phyloP scores from a whole-genome alignment of 2,329 filamentous ascomycete genomes.

The Parastagonospora nodorum region DNA sequence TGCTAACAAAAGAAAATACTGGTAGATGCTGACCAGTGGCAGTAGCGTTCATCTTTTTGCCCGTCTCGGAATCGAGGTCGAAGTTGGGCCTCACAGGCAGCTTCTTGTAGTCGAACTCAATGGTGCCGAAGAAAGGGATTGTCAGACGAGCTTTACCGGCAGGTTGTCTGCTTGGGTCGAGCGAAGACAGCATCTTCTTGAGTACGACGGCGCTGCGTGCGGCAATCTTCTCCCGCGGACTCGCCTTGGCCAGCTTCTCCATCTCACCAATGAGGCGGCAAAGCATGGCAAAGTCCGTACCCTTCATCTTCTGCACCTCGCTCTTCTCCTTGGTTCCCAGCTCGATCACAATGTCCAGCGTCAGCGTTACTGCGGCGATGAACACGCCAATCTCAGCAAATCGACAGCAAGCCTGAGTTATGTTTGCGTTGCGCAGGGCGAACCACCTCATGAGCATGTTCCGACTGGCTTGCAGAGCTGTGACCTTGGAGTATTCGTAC shows the following conservation, averaged over 20 bases:
- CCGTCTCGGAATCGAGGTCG: conserved; percentile 35
- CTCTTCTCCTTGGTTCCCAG: conserved; percentile 39
- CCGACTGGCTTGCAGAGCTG: conserved; percentile 41
- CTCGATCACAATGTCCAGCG: conserved; percentile 43
- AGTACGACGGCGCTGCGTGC: conserved; percentile 37
- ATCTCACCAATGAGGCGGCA: conserved; percentile 42
- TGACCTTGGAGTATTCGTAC: conserved; percentile 43
- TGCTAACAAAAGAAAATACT: conserved; percentile 42
- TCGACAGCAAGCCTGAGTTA: conserved; percentile 43
- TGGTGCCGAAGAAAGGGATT: conserved; percentile 43
- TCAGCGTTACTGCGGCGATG: conserved; percentile 42
- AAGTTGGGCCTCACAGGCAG: conserved; percentile 35
- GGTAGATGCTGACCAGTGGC: conserved; percentile 32
- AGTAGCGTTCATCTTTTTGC: conserved; percentile 30
- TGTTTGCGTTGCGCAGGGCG: conserved; percentile 39
- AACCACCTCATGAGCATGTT: conserved; percentile 46
- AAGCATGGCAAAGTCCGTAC: conserved; percentile 44
- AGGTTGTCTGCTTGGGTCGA: conserved; percentile 33
- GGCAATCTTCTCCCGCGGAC: conserved; percentile 41
- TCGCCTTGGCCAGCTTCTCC: conserved; percentile 40
- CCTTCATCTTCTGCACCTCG: conserved; percentile 40
- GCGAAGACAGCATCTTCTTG: conserved; percentile 40
- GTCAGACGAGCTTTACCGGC: conserved; percentile 29
- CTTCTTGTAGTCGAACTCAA: conserved; percentile 37
- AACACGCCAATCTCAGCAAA: conserved; percentile 42